Conservation (phyloP, 2,329 filamentous ascomycete genomes). For the Colletotrichum sp. region DNA sequence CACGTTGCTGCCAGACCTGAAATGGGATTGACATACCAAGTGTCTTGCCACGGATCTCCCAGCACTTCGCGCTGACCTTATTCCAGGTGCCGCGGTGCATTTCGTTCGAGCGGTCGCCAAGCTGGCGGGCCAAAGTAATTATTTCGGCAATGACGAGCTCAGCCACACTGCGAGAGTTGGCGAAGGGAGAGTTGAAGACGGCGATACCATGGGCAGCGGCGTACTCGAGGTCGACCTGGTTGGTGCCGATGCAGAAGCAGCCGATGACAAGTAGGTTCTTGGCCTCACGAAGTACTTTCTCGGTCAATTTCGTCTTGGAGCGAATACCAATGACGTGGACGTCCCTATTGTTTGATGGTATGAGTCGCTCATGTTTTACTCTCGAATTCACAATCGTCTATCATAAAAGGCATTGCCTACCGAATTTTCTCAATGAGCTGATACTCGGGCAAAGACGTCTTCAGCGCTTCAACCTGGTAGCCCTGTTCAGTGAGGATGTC, state of each 20-base stretch:
- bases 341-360: conserved; percentile 60
- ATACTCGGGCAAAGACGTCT: conserved; percentile 88
- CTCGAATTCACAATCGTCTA: neutral
- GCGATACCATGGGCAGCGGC: conserved; percentile 87
- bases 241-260: conserved; percentile 99
- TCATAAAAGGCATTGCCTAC: conserved; percentile 49
- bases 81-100: conserved; percentile 97
- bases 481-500: conserved; percentile 85
- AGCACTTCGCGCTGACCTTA: conserved; percentile 95
- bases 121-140: conserved; percentile 87
- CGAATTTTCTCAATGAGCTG: conserved; percentile 96
- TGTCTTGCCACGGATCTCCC: conserved; percentile 98
- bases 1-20: neutral
- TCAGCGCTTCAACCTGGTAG: conserved; percentile 93
- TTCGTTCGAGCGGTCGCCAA: conserved; percentile 91
- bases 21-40: conserved; percentile 63
- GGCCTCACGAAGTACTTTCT: conserved; percentile 83
- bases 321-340: conserved; percentile 98
- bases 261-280: conserved; percentile 95
- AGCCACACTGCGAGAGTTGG: conserved; percentile 95
- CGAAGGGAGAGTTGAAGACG: conserved; percentile 99
- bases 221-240: conserved; percentile 87
- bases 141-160: conserved; percentile 96
- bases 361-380: conserved; percentile 6
- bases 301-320: conserved; percentile 94